phyloP scores from a whole-genome alignment of 257 asterid species.

The Ehretia macrophylla region DNA sequence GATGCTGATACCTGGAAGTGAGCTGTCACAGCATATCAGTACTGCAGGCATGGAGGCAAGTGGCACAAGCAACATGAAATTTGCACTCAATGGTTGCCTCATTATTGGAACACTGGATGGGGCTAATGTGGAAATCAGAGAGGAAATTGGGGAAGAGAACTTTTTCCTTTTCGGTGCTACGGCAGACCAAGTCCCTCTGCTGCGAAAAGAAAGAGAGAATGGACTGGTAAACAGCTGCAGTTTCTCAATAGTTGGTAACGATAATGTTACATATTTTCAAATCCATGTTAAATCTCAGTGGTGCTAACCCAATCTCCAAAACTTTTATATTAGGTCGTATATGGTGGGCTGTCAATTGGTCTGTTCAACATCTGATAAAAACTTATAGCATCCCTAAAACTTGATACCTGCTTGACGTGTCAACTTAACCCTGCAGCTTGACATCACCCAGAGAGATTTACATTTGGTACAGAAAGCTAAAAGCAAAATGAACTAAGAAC shows the following conservation, averaged over 20 bases:
- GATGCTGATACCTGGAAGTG: constrained; percentile 98
- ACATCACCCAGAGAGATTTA: too few relatives aligned
- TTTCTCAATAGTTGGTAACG: not conserved
- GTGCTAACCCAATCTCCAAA: too few relatives aligned
- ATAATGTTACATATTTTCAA: not conserved
- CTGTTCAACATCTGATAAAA: too few relatives aligned
- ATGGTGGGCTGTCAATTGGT: too few relatives aligned
- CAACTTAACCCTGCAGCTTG: too few relatives aligned
- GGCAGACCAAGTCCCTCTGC: constrained; percentile 78
- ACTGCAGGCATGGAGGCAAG: constrained; percentile 99
- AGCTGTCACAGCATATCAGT: constrained; percentile 94
- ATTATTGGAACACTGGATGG: constrained; percentile 97
- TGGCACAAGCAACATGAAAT: constrained; percentile 99
- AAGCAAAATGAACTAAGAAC: too few relatives aligned
- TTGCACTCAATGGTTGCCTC: constrained; percentile 96
- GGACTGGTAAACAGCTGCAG: constrained; percentile 55
- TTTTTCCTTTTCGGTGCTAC: constrained; percentile 97
- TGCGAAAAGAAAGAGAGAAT: constrained; percentile 88
- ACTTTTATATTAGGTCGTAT: too few relatives aligned
- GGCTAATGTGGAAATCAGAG: constrained; percentile 97
- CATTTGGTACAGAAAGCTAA: too few relatives aligned
- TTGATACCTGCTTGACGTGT: too few relatives aligned
- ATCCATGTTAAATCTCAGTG: not conserved
- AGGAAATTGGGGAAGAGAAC: constrained; percentile 84
- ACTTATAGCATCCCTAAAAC: too few relatives aligned